Base-by-base conservation (phyloP, 768 basidiomycete genomes). In the Russula sp. region DNA sequence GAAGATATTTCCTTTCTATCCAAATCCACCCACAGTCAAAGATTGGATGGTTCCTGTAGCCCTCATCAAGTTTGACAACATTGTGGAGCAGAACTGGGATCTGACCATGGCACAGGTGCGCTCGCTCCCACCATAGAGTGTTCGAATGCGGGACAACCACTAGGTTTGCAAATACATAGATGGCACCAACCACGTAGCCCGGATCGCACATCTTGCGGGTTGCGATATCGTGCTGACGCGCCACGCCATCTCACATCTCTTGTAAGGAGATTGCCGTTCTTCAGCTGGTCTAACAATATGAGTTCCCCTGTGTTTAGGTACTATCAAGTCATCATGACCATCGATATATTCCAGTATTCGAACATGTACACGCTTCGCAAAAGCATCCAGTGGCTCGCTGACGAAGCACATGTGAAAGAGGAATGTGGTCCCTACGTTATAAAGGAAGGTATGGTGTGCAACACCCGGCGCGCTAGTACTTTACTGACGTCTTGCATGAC, bases 21-120 rank as follows among this genome's bases (percentile, higher is more conserved):
- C 93, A 22, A 98, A 98, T 68, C 96, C 97, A 18, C 88, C 88
- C 0, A 77, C 79, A 4, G 91, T 98, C 13, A 83, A 86, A 65
- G 91, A 97, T 68, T 99, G 97, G 97, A 86, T 90, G 76, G 97
- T 98, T 2, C 97, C 97, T 0, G 77, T 98, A 7, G 85, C 93
- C 1, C 78, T 98, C 7, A 90, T 97, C 61, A 87, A 91, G 68
- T 77, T 98, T 35, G 77, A 82, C 1, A 89, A 84, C 65, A 79
- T 93, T 63, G 81, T 87, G 35, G 92, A 97, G 68, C 85, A 86
- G 22, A 96, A 93, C 68, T 98, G 97, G 97, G 97, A 99, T 74
- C 78, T 98, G 43, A 96, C 97, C 5, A 88, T 98, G 77, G 81
- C 81, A 51, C 93, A 93, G 80, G 91, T 89, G 56, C 34, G 70